Conservation (phyloP, 2,329 filamentous ascomycete genomes). For the Penicillium decumbens region DNA sequence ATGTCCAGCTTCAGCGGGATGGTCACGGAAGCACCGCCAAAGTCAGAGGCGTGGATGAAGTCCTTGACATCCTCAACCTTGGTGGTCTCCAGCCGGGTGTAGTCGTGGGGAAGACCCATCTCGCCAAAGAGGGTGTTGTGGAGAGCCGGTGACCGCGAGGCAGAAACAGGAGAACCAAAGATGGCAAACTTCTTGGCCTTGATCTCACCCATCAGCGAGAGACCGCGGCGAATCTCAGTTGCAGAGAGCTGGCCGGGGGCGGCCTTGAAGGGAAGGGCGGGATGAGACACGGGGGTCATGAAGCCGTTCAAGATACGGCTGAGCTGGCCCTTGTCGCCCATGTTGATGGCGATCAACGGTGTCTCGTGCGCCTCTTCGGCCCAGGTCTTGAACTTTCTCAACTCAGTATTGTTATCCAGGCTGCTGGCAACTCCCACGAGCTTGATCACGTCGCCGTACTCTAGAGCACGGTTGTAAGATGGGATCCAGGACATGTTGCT, state of each 20-base stretch:
- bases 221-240: conserved; percentile 73
- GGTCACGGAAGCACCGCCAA: conserved; percentile 91
- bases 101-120: conserved; percentile 78
- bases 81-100: conserved; percentile 70
- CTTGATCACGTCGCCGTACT: conserved; percentile 91
- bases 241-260: conserved; percentile 92
- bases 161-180: conserved; percentile 78
- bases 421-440: conserved; percentile 74
- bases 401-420: conserved; percentile 79
- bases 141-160: conserved; percentile 78
- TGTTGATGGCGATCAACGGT: conserved; percentile 94
- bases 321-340: conserved; percentile 81
- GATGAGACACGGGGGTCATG: conserved; percentile 91
- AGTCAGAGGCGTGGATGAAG: conserved; percentile 65
- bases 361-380: conserved; percentile 68
- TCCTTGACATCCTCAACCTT: conserved; percentile 56
- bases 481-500: conserved; percentile 86
- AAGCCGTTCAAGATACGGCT: conserved; percentile 88
- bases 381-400: conserved; percentile 74
- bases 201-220: conserved; percentile 75
- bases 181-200: conserved; percentile 73
- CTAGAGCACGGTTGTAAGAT: conserved; percentile 82
- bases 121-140: conserved; percentile 80
- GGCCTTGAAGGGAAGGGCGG: conserved; percentile 82
- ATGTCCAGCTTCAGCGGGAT: conserved; percentile 92